Evolutionary conservation across 1,139 yeast species (phyloP).

Genomic region (Taiozyma sp.): DNA sequence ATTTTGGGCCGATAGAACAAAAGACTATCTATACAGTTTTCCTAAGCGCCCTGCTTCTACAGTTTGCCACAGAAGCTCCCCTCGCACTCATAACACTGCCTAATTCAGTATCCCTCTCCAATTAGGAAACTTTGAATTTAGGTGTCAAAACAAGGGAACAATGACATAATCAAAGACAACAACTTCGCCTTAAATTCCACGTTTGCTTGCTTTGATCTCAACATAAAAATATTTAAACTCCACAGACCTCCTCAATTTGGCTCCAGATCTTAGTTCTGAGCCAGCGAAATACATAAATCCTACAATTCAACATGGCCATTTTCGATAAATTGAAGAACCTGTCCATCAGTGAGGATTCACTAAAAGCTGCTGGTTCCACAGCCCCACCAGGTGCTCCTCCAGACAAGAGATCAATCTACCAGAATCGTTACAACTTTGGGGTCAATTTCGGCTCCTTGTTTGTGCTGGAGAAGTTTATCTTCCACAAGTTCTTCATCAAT

Average conservation of each 20-base stretch:
- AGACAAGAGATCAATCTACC: slow-evolving; percentile 39
- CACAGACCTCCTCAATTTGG: not conserved
- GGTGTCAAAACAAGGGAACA: not conserved
- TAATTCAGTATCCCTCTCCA: too few relatives aligned
- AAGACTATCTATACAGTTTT: too few relatives aligned
- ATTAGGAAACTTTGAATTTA: not conserved
- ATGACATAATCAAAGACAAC: not conserved
- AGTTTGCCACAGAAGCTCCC: not conserved
- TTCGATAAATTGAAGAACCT: slow-evolving; percentile 13
- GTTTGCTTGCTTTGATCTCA: not conserved
- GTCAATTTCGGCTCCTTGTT: slow-evolving; percentile 86
- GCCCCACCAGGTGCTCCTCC: slow-evolving; percentile 26
- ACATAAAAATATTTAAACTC: not conserved
- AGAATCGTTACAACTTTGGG: slow-evolving; percentile 69
- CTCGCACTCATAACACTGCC: not conserved
- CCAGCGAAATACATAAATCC: too few relatives aligned
- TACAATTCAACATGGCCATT: slow-evolving; percentile 3
- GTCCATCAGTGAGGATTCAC: slow-evolving; percentile 1
- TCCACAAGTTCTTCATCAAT: slow-evolving; percentile 49
- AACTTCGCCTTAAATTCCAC: not conserved
- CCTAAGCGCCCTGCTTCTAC: too few relatives aligned
- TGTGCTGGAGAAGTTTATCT: slow-evolving; percentile 76
- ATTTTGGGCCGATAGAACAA: not conserved
- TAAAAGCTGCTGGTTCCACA: slow-evolving; percentile 25
- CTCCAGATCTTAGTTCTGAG: too few relatives aligned